Evolutionary conservation across 2,329 filamentous ascomycete genomes (phyloP), one percentile per base, ranked within the genome.

Genomic region (Aureobasidium subglaciale): DNA sequence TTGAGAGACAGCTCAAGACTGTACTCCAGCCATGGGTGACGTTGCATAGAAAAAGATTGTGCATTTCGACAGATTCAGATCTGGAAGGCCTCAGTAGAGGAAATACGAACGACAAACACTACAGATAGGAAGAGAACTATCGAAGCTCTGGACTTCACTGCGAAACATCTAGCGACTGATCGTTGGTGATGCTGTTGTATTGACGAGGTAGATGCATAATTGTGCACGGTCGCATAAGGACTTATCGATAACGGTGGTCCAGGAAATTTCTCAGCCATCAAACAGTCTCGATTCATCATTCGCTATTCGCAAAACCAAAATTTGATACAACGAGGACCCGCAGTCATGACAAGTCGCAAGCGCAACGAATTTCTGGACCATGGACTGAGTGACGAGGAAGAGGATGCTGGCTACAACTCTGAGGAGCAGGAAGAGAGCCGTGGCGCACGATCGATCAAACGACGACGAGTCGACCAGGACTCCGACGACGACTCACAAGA

Each of bases 311-410:
- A 35, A 24, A 16, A 35, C 2, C 2, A 35, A 5, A 15, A 3
- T 2, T 35, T 35, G 10, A n/a, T 15, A 16, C 2, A 35, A 15
- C 7, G n/a, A 40, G 15, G 2, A 24, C 7, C 5, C 37, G 16
- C n/a, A 25, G 22, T 13, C 20, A 90, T 90, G 86, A 71, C 84
- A 1, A 75, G 81, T 37, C 80, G 85, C 65, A 89, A 86, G 66
- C 80, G 80, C 62, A 90, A 90, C 68, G 80, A 87, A 52, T 91
- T 86, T 63, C 79, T 91, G 56, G 75, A 77, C n/a, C 70, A 69
- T 18, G 70, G 70, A 22, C 71, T 71, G 25, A 72, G 72, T 35
- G 76, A 73, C 32, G 46, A 38, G 24, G 74, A 75, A 8, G 66
- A 71, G 2, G 72, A 73, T 0, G 64, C 66, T 48, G 82, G 79